Percentiles rank a stretch among this genome's conserved stretches.
Evolutionary conservation across 495 filamentous ascomycete genomes (phyloP).

Genomic region (Astrothelium subdiscretum): DNA sequence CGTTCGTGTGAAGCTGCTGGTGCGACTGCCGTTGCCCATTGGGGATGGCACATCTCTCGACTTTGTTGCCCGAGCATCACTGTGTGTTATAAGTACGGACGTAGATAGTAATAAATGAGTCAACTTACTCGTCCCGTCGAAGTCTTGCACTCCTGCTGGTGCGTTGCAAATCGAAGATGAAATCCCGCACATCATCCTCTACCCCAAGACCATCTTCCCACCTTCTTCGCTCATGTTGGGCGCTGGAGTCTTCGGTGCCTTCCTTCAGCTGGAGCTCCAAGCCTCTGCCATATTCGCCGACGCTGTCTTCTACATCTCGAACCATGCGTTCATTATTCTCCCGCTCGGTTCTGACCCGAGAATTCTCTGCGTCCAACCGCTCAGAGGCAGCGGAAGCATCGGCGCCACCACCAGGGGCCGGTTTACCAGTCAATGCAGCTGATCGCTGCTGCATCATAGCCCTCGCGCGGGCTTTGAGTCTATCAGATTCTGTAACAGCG

Average conservation of each 20-base stretch:
- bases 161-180: conserved; percentile 91
- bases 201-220: conserved; percentile 98
- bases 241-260: conserved; percentile 52
- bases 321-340: conserved; percentile 96
- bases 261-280: conserved; percentile 83
- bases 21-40: neutral
- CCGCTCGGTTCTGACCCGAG: conserved; percentile 65
- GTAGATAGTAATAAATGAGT: neutral
- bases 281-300: conserved; percentile 72
- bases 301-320: conserved; percentile 90
- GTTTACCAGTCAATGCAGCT: conserved; percentile 79
- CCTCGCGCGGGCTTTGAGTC: conserved; percentile 87
- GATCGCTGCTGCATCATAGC: conserved; percentile 98
- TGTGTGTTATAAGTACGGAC: neutral
- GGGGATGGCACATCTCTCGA: neutral
- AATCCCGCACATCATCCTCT: conserved; percentile 90
- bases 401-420: conserved; percentile 45
- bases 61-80: neutral
- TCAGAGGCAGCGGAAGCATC: conserved; percentile 67
- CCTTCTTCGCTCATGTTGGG: conserved; percentile 79
- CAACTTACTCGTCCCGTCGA: conserved; percentile 57
- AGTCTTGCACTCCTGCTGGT: conserved; percentile 64
- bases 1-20: conserved; percentile 14
- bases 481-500: conserved; percentile 80
- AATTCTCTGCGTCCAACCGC: conserved; percentile 73